phyloP scores from a whole-genome alignment of 2,329 filamentous ascomycete species.

The Pseudogymnoascus sp. region DNA sequence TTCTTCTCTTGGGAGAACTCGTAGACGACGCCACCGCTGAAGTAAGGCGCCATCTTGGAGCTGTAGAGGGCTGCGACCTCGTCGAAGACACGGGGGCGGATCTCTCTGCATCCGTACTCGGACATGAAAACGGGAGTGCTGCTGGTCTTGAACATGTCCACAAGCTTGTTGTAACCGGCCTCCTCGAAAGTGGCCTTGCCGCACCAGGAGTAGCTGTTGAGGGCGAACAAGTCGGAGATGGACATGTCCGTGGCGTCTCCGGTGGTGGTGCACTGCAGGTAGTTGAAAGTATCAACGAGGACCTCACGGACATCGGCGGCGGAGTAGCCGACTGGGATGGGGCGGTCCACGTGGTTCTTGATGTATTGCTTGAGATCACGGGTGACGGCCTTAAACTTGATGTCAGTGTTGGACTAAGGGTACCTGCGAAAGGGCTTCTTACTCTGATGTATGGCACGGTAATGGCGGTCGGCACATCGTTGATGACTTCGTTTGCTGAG shows the following conservation, averaged over 20 bases:
- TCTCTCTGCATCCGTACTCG: conserved; percentile 71
- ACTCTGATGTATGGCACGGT: conserved; percentile 57
- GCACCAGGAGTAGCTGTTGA: conserved; percentile 73
- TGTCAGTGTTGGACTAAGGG: conserved; percentile 13
- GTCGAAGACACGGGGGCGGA: conserved; percentile 63
- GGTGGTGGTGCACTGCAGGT: conserved; percentile 58
- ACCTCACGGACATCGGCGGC: conserved; percentile 69
- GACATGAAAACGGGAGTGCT: conserved; percentile 75
- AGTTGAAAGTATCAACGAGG: conserved; percentile 67
- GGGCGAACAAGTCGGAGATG: conserved; percentile 64
- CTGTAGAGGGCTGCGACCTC: conserved; percentile 69
- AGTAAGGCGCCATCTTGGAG: conserved; percentile 55
- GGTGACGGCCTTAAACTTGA: conserved; percentile 53
- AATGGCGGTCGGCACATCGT: conserved; percentile 51
- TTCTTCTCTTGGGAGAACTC: conserved; percentile 68
- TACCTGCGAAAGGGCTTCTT: conserved; percentile 10
- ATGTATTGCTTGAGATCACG: conserved; percentile 78
- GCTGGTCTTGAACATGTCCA: conserved; percentile 54
- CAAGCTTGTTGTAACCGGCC: conserved; percentile 55
- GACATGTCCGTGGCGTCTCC: conserved; percentile 50
- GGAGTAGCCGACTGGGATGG: conserved; percentile 71
- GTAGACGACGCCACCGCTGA: conserved; percentile 74
- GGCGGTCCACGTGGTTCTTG: conserved; percentile 57
- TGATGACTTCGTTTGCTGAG: conserved; percentile 72
- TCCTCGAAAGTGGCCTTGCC: conserved; percentile 53